Evolutionary conservation across 2,329 filamentous ascomycete species (phyloP).

Genomic region (Didymella arachidicola): DNA sequence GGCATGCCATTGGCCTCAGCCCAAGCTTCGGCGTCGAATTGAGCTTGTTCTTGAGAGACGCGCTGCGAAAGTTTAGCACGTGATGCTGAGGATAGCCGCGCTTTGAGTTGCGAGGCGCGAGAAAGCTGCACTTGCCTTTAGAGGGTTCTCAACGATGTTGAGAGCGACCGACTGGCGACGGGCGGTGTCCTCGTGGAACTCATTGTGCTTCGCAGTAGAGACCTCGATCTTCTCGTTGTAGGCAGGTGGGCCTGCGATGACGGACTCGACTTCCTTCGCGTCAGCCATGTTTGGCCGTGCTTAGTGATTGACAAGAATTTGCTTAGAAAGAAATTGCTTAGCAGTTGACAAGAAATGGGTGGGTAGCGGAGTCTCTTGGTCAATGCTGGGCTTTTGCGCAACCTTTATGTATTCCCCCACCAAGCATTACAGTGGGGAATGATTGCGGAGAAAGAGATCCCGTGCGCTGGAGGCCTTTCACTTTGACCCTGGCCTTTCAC

Average conservation of each 20-base stretch:
- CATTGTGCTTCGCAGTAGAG: slow-evolving; percentile 17
- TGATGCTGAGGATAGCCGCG: slow-evolving; percentile 20
- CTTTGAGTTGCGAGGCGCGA: neutral
- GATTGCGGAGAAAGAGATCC: slow-evolving; percentile 9
- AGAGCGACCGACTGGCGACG: slow-evolving; percentile 54
- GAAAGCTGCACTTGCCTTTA: slow-evolving; percentile 47
- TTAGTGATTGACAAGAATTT: slow-evolving; percentile 16
- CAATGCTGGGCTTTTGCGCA: slow-evolving; percentile 13
- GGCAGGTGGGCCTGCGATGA: neutral
- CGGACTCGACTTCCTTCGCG: slow-evolving; percentile 15
- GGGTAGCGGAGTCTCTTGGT: slow-evolving; percentile 16
- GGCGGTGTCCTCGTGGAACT: slow-evolving; percentile 21
- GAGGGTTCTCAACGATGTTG: slow-evolving; percentile 58
- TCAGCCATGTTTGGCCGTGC: slow-evolving; percentile 21
- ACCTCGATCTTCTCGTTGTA: slow-evolving; percentile 21
- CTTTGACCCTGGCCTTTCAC: neutral
- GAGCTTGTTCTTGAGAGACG: slow-evolving; percentile 59
- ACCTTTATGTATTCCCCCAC: slow-evolving; percentile 16
- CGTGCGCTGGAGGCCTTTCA: slow-evolving; percentile 2
- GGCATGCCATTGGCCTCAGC: slow-evolving; percentile 66
- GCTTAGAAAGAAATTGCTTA: slow-evolving; percentile 18
- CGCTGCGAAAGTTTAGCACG: slow-evolving; percentile 50
- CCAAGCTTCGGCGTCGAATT: slow-evolving; percentile 67
- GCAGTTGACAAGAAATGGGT: slow-evolving; percentile 11
- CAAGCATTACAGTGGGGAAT: slow-evolving; percentile 16